phyloP scores from a whole-genome alignment of 345 rosid genomes.

The Trapa bicornis region DNA sequence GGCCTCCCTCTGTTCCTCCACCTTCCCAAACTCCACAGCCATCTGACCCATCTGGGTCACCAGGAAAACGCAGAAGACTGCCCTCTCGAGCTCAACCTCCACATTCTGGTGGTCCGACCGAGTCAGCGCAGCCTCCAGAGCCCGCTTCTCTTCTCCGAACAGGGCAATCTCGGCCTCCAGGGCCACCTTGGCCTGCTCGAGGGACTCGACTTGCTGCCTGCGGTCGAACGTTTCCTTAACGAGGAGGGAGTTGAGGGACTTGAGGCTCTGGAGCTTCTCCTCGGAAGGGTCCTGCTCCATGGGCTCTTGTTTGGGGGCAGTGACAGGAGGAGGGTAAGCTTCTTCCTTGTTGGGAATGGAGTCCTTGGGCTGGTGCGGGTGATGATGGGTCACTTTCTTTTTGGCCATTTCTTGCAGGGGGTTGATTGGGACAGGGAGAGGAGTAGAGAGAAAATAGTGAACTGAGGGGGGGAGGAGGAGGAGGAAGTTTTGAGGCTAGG shows the following conservation, averaged over 20 bases:
- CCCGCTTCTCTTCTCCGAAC: constrained; percentile 14
- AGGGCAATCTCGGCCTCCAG: constrained; percentile 37
- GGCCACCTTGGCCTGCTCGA: constrained; percentile 23
- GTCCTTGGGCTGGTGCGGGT: constrained; percentile 7
- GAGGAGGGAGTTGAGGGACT: constrained; percentile 45
- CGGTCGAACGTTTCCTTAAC: constrained; percentile 40
- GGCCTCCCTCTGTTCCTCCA: constrained; percentile 24
- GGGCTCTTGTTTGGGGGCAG: constrained; percentile 7
- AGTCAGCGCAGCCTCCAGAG: constrained; percentile 24
- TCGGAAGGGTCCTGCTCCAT: constrained; percentile 16
- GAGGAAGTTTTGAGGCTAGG: too few species aligned
- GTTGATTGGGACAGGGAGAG: constrained; percentile 18
- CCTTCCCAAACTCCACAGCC: constrained; percentile 17
- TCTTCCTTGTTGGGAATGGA: neutral
- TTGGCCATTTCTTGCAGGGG: constrained; percentile 27
- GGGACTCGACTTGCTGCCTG: constrained; percentile 36
- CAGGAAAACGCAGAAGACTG: constrained; percentile 25
- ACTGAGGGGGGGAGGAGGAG: too few species aligned
- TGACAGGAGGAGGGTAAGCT: neutral
- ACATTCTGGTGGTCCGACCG: constrained; percentile 26
- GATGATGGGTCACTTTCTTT: constrained; percentile 27
- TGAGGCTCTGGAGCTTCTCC: constrained; percentile 26
- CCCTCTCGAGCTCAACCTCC: constrained; percentile 29
- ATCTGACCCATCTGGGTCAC: constrained; percentile 27
- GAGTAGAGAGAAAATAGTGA: neutral